phyloP scores from a whole-genome alignment of 495 filamentous ascomycete species.

The Penicillium malachiteum region DNA sequence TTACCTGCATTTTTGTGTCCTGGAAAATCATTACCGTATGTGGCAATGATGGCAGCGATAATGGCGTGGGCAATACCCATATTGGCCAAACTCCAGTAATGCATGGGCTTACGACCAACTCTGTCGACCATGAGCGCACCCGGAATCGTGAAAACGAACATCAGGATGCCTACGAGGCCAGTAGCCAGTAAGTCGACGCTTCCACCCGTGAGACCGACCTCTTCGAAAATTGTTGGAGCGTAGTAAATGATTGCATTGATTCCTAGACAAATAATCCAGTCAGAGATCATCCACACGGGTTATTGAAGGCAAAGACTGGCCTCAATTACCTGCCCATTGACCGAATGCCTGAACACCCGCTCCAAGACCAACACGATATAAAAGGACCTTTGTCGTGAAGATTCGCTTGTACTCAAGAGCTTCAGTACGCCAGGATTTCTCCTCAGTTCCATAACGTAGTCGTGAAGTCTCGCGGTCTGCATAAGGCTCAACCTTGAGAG shows the following conservation, averaged over 20 bases:
- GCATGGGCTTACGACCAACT: constrained; percentile 65
- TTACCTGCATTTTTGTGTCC: constrained; percentile 31
- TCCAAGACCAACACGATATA: no score
- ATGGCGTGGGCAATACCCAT: constrained; percentile 59
- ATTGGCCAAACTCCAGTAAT: constrained; percentile 67
- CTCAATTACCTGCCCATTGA: no score
- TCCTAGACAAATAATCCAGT: not conserved
- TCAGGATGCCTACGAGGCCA: constrained; percentile 68
- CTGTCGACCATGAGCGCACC: constrained; percentile 70
- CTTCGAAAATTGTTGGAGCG: not conserved
- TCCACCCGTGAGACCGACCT: not conserved
- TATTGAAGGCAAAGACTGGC: no score
- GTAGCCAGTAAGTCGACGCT: constrained; percentile 56
- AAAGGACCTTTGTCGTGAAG: no score
- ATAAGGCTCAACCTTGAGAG: no score
- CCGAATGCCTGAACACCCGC: no score
- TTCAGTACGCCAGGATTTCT: no score
- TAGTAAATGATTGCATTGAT: constrained; percentile 1
- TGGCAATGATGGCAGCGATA: constrained; percentile 36
- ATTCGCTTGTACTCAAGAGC: no score
- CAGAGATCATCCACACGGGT: no score
- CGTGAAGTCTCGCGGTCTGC: no score
- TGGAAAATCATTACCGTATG: constrained; percentile 33
- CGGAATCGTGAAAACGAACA: constrained; percentile 65
- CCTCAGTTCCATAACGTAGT: no score